A percentile compares a stretch with the other conserved stretches of the same genome.
phyloP scores from a whole-genome alignment of 306 rosid genomes.

The Hippophae rhamnoides region DNA sequence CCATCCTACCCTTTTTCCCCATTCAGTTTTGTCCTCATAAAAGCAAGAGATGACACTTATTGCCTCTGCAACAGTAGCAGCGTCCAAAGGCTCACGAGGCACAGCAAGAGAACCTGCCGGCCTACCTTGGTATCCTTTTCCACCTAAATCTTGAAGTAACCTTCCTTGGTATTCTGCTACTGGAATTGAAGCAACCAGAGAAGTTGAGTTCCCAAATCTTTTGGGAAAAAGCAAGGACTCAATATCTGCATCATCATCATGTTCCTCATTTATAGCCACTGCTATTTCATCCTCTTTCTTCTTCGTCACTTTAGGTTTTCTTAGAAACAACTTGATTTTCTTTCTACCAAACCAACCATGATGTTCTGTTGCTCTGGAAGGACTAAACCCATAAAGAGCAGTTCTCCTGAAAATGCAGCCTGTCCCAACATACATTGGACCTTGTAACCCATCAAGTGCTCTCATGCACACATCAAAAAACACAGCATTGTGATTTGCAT shows the following conservation, averaged over 20 bases:
- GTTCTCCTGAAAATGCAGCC: conserved; percentile 84
- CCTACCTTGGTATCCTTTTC: conserved; percentile 51
- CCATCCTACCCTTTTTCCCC: conserved; percentile 91
- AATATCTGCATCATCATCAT: conserved; percentile 46
- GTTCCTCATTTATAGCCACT: conserved; percentile 35
- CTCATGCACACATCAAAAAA: conserved; percentile 86
- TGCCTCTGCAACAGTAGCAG: conserved; percentile 81
- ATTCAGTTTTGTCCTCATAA: conserved; percentile 79
- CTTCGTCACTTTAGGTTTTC: conserved; percentile 38
- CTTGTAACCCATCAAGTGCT: conserved; percentile 85
- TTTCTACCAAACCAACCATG: conserved; percentile 63
- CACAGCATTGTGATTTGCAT: conserved; percentile 81
- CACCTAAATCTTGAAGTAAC: conserved; percentile 58
- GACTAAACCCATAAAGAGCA: conserved; percentile 79
- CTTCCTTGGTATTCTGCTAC: conserved; percentile 83
- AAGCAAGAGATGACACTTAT: conserved; percentile 74
- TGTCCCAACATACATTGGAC: conserved; percentile 85
- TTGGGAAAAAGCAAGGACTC: conserved; percentile 70
- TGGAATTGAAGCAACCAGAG: conserved; percentile 63
- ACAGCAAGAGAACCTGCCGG: conserved; percentile 78
- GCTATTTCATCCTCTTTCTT: conserved; percentile 62
- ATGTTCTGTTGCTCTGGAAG: conserved; percentile 78
- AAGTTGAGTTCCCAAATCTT: conserved; percentile 69
- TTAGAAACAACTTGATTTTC: conserved; percentile 51
- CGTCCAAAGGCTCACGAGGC: conserved; percentile 81